Evolutionary conservation across 2,329 filamentous ascomycete species (phyloP).

Genomic region (Penicillium sp.): DNA sequence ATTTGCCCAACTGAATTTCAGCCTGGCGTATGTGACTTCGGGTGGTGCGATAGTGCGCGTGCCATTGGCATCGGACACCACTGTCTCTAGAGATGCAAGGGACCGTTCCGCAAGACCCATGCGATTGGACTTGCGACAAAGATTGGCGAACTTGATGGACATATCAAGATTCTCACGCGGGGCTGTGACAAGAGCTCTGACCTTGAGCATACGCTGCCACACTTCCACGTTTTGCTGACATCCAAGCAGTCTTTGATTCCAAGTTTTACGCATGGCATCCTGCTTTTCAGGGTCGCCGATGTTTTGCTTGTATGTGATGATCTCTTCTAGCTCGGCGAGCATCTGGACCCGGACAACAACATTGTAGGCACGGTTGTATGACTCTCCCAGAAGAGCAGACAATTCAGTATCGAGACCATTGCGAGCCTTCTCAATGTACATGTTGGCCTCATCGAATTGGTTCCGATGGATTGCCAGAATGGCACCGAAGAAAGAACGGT

Average conservation of each 20-base stretch:
- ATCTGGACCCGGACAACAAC: conserved; percentile 99
- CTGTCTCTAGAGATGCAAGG: conserved; percentile 81
- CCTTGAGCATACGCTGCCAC: conserved; percentile 96
- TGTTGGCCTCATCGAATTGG: conserved; percentile 86
- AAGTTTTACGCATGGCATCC: conserved; percentile 85
- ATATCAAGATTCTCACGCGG: conserved; percentile 95
- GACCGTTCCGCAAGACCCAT: conserved; percentile 95
- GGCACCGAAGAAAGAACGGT: conserved; percentile 95
- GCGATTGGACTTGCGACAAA: conserved; percentile 93
- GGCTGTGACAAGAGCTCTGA: conserved; percentile 85
- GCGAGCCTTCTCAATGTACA: conserved; percentile 84
- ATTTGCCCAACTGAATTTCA: conserved; percentile 94
- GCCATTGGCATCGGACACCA: conserved; percentile 50
- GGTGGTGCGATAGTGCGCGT: conserved; percentile 51
- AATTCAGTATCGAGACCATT: conserved; percentile 94
- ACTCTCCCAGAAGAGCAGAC: conserved; percentile 94
- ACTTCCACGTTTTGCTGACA: conserved; percentile 97
- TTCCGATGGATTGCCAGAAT: conserved; percentile 94
- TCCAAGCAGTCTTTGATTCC: conserved; percentile 91
- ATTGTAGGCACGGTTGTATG: conserved; percentile 94
- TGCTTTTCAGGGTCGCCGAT: conserved; percentile 76
- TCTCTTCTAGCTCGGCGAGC: conserved; percentile 96
- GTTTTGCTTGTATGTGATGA: conserved; percentile 96
- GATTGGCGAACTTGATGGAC: conserved; percentile 99
- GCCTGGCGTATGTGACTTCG: conserved; percentile 89